Base-by-base conservation (phyloP, 2,329 filamentous ascomycete species). In the Colletotrichum simmondsii region DNA sequence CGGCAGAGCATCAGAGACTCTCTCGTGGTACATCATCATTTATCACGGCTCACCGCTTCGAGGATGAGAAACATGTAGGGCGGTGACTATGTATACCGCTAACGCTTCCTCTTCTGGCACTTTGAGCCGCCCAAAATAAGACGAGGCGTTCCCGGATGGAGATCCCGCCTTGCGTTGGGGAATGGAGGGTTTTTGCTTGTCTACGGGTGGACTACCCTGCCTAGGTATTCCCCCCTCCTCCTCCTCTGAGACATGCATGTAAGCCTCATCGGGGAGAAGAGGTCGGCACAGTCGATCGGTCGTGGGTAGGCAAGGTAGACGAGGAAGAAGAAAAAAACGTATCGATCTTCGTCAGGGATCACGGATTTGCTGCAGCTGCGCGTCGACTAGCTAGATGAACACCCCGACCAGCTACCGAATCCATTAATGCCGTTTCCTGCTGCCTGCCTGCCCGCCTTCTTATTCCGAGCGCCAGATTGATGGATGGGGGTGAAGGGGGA, bases 291-390 rank as follows among this genome's bases (percentile, higher is more conserved):
- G 16, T 71, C 46, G n/a, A 19, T 49, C 42, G 19, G 42, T 49
- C 19, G 8, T 49, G 19, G 19, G 42, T 22, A 49, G 37, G 5
- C 14, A 42, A 42, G 12, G 8, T 30, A 16, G 19, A 22, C 19
- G 22, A 14, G 52, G 14, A 62, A 42, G n/a, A 24, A 58, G 58
- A 68, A 58, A 42, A 14, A 59, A 46, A 42, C 24, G 24, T 42
- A 71, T 28, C 53, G 65, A 72, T 69, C 70, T 69, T 42, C 70
- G 16, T 59, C 70, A 69, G 65, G 70, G 65, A 69, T 64, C 58
- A 46, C 24, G 22, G 19, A 35, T 22, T 42, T 42, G 24, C 63
- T 49, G 19, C 42, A 49, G 42, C 42, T 49, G 42, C 28, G 35
- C 26, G 37, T 11, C 52, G 59, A 62, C 52, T 11, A 26, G 59